phyloP scores from a whole-genome alignment of 208 protist species.

The Crithidia sp. region DNA sequence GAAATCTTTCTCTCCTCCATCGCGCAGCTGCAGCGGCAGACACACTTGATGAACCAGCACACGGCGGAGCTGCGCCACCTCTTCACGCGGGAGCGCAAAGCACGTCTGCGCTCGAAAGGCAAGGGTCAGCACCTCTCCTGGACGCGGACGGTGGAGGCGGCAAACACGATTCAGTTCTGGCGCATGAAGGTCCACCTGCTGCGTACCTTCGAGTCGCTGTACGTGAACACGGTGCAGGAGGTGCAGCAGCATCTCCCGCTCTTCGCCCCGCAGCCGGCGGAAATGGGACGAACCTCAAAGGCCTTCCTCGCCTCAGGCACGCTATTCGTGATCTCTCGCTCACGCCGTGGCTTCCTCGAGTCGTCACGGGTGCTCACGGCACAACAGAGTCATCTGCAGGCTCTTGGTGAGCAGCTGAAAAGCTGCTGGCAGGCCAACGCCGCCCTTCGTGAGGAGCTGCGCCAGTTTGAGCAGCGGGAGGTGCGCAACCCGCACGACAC shows the following conservation, averaged over 20 bases:
- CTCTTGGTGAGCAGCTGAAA: slow-evolving; percentile 16
- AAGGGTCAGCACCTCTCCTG: slow-evolving; percentile 33
- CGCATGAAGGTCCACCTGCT: slow-evolving; percentile 24
- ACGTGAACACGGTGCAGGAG: slow-evolving; percentile 4
- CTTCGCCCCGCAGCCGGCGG: not conserved
- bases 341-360: slow-evolving; percentile 10
- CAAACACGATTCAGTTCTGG: slow-evolving; percentile 40
- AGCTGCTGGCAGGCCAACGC: slow-evolving; percentile 30
- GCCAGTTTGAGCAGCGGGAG: slow-evolving; percentile 24
- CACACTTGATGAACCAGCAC: slow-evolving; percentile 11
- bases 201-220: slow-evolving; percentile 30
- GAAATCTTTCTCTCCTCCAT: slow-evolving; percentile 17
- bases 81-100: slow-evolving; percentile 23
- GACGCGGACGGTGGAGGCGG: slow-evolving; percentile 34
- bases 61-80: slow-evolving; percentile 10
- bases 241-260: slow-evolving; percentile 14
- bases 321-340: not conserved
- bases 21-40: slow-evolving; percentile 14
- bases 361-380: slow-evolving; percentile 12
- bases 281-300: too few relatives aligned
- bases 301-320: not conserved
- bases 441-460: slow-evolving; percentile 26
- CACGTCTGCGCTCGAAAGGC: slow-evolving; percentile 15
- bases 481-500: slow-evolving; percentile 20
- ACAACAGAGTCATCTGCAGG: slow-evolving; percentile 22